Evolutionary conservation across 208 protist genomes (phyloP).

Genomic region (Acanthamoeba healyi): DNA sequence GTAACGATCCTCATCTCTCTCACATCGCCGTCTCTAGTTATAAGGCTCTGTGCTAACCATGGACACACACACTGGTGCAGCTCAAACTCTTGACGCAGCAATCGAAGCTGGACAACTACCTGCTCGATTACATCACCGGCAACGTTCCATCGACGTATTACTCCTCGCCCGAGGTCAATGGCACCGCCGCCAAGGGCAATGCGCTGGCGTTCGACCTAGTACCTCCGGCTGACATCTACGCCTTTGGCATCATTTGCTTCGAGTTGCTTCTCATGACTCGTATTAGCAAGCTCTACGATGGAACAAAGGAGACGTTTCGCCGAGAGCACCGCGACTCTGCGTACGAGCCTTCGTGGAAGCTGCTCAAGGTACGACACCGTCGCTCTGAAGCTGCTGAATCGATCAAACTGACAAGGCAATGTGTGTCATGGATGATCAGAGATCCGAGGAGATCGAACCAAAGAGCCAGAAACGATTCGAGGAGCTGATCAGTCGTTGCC

Average conservation of each 20-base stretch:
- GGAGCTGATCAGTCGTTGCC: neutral
- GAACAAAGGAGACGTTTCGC: neutral
- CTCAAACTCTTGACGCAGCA: neutral
- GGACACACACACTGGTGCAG: slow-evolving; percentile 4
- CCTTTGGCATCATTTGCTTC: slow-evolving; percentile 22
- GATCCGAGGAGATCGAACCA: neutral
- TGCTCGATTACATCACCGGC: neutral
- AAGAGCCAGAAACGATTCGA: neutral
- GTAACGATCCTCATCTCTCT: neutral
- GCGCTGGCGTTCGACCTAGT: neutral
- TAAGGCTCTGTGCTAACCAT: no score
- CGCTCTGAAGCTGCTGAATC: neutral
- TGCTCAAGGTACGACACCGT: neutral
- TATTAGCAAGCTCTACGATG: neutral
- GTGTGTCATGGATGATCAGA: neutral
- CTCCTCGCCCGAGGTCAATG: neutral
- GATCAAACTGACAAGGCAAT: neutral
- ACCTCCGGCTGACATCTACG: slow-evolving; percentile 8
- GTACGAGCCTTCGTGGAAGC: neutral
- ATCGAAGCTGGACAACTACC: slow-evolving; percentile 24
- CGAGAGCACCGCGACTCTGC: neutral
- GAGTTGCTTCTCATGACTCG: slow-evolving; percentile 11
- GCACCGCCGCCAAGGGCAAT: neutral
- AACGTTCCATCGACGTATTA: neutral
- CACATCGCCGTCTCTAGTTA: no score